These are phyloP conservation scores for Cenchrus fungigraminus DNA, from an alignment of 176 grass and related monocot genomes.

Conservation along the genomic window DNA sequence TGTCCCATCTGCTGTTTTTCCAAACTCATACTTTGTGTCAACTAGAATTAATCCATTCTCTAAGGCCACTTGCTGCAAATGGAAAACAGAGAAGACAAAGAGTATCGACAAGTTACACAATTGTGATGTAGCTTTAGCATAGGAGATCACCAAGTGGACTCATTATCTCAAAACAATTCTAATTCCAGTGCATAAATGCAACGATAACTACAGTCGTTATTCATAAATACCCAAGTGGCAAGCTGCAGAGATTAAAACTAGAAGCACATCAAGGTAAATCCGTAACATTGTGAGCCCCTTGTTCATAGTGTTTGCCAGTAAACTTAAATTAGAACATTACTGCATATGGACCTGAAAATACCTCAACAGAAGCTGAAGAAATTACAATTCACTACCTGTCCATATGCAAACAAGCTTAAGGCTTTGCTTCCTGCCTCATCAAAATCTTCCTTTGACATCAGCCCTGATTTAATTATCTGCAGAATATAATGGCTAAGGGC, in stretches of 20 bases:
- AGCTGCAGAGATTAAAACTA: background rate
- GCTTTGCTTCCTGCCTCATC: conserved; percentile 87
- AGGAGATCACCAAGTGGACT: background rate
- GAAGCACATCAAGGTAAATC: background rate
- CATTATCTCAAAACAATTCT: background rate
- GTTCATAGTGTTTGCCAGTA: background rate
- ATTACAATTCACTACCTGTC: conserved; percentile 53
- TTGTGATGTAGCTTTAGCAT: background rate
- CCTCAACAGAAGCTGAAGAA: conserved; percentile 18
- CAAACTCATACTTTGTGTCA: conserved; percentile 98
- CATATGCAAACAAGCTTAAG: conserved; percentile 85
- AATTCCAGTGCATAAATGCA: background rate
- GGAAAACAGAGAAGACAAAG: background rate
- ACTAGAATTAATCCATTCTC: conserved; percentile 87
- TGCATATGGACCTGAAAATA: conserved; percentile 9
- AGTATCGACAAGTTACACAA: background rate
- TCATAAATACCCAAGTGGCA: background rate
- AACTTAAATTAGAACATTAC: background rate
- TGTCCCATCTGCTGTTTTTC: conserved; percentile 81
- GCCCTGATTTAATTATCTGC: conserved; percentile 73
- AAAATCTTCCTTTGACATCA: conserved; percentile 91
- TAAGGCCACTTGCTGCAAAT: conserved; percentile 81
- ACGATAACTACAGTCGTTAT: background rate
- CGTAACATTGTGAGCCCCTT: background rate
- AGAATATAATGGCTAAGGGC: conserved; percentile 38